Evolutionary conservation across 2,329 filamentous ascomycete genomes (phyloP).

Genomic region (Aspergillus sojae): DNA sequence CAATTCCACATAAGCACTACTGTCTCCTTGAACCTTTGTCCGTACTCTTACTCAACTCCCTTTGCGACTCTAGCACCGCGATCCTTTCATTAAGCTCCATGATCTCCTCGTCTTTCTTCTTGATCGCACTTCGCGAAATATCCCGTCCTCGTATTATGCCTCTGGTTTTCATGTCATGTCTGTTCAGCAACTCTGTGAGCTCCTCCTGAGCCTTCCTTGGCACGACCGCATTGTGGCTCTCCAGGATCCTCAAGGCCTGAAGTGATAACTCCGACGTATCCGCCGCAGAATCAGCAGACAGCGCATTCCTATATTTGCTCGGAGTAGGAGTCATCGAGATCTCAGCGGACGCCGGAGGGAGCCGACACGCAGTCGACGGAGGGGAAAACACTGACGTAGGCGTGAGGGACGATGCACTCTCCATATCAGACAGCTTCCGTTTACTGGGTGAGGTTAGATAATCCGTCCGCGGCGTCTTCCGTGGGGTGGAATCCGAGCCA

Average conservation of each 20-base stretch:
- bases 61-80: slow-evolving; percentile 57
- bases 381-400: slow-evolving; percentile 20
- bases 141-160: slow-evolving; percentile 69
- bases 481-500: slow-evolving; percentile 31
- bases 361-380: slow-evolving; percentile 6
- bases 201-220: slow-evolving; percentile 38
- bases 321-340: slow-evolving; percentile 38
- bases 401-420: slow-evolving; percentile 9
- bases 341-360: slow-evolving; percentile 31
- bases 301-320: slow-evolving; percentile 31
- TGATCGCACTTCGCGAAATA: slow-evolving; percentile 63
- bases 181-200: slow-evolving; percentile 51
- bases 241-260: slow-evolving; percentile 36
- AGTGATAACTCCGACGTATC: slow-evolving; percentile 26
- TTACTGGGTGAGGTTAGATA: slow-evolving; percentile 40
- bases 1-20: slow-evolving; percentile 12
- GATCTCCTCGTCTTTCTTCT: slow-evolving; percentile 66
- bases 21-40: slow-evolving; percentile 42
- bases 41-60: slow-evolving; percentile 55
- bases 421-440: slow-evolving; percentile 34
- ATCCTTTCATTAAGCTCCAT: slow-evolving; percentile 69
- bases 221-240: slow-evolving; percentile 37
- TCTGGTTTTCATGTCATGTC: slow-evolving; percentile 59
- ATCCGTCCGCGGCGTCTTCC: slow-evolving; percentile 40
- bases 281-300: slow-evolving; percentile 21